Conservation (phyloP, 23 red algal species). For the Pyropia yezoensis region DNA sequence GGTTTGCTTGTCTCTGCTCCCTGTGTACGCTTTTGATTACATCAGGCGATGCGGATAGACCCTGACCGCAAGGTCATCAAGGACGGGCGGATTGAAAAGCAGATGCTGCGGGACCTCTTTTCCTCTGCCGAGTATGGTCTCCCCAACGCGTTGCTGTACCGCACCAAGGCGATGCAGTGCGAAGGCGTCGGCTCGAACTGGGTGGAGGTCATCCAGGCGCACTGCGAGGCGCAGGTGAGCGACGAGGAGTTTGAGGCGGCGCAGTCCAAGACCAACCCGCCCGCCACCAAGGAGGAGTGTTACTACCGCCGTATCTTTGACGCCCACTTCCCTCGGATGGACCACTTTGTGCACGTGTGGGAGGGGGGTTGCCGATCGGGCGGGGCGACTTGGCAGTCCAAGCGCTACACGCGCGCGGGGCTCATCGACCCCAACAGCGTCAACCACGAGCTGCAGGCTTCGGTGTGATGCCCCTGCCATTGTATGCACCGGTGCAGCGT, state of each 20-base stretch:
- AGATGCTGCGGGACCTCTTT: conserved; percentile 35
- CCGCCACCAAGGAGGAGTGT: conserved; percentile 32
- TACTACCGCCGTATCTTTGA: conserved; percentile 54
- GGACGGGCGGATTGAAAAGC: conserved; percentile 32
- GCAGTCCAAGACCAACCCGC: conserved; percentile 23
- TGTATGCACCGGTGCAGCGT: no score
- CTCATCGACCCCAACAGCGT: neutral
- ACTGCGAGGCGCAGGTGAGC: conserved; percentile 13
- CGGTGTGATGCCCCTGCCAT: no score
- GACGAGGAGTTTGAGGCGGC: conserved; percentile 23
- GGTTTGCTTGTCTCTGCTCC: no score
- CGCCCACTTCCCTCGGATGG: conserved; percentile 7
- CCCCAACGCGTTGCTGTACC: conserved; percentile 37
- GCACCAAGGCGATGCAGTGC: conserved; percentile 35
- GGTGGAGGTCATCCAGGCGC: conserved; percentile 33
- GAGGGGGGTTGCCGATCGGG: neutral
- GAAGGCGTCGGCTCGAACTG: conserved; percentile 52
- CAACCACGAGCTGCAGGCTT: no score
- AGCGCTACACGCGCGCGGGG: neutral
- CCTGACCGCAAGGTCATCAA: conserved; percentile 25
- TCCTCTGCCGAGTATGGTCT: conserved; percentile 3
- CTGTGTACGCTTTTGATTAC: no score
- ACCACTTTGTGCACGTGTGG: conserved; percentile 1
- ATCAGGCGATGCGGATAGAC: conserved; percentile 5
- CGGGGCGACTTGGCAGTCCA: neutral